Percentiles rank a stretch among this genome's conserved stretches.
phyloP scores from a whole-genome alignment of 371 early-diverging fungal species.

The Mortierella sp. region DNA sequence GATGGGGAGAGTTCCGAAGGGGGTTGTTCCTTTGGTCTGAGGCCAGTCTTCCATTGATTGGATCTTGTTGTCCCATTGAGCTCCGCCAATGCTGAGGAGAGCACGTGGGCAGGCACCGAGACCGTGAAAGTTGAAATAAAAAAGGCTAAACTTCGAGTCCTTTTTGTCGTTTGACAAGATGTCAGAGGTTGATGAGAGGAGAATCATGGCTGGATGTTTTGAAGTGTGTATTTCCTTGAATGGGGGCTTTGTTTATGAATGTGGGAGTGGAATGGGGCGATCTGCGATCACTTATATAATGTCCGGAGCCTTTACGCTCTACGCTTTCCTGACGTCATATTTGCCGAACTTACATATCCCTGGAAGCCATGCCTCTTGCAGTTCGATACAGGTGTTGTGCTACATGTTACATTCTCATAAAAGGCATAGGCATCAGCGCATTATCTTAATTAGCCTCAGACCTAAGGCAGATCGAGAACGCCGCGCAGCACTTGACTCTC shows the following conservation, averaged over 20 bases:
- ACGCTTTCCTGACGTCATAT: no score
- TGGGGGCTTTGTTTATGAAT: no score
- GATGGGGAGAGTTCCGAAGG: slow-evolving; percentile 19
- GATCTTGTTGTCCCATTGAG: slow-evolving; percentile 17
- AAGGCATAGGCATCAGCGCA: no score
- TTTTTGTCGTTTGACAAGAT: slow-evolving; percentile 4
- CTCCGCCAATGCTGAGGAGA: slow-evolving; percentile 6
- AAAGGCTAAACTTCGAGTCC: slow-evolving; percentile 2
- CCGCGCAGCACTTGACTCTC: no score
- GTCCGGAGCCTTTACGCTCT: no score
- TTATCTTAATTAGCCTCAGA: no score
- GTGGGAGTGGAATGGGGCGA: no score
- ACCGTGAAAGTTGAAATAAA: slow-evolving; percentile 22
- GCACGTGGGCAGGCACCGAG: slow-evolving; percentile 20
- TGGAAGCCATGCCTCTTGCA: no score
- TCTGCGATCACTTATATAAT: neutral
- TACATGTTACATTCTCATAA: no score
- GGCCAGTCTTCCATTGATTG: slow-evolving; percentile 14
- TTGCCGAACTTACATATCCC: no score
- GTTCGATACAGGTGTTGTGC: no score
- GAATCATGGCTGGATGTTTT: slow-evolving; percentile 1
- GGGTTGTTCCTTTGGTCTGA: slow-evolving; percentile 11
- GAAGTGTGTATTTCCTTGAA: neutral
- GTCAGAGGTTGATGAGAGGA: neutral
- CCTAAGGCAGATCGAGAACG: no score